Evolutionary conservation across 202 grass and related monocot genomes (phyloP).

Genomic region (Zoysia matrella): DNA sequence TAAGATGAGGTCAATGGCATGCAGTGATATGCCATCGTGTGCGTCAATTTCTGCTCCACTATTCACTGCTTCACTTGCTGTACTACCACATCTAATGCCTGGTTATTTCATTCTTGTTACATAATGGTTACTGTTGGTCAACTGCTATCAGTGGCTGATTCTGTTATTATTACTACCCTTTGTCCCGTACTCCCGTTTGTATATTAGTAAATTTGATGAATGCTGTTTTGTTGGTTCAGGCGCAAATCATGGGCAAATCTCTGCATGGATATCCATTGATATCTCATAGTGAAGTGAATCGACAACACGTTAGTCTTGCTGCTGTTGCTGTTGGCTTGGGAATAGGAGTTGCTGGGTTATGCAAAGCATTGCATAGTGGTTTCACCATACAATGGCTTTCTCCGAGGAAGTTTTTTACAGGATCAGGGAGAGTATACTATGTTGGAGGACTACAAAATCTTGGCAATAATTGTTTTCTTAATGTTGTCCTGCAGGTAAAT

Average conservation of each 20-base stretch:
- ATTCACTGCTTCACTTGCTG: neutral
- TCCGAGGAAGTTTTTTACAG: slow-evolving; percentile 41
- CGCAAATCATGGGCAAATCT: slow-evolving; percentile 53
- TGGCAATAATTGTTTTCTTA: slow-evolving; percentile 98
- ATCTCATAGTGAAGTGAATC: slow-evolving; percentile 28
- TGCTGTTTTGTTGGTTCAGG: slow-evolving; percentile 37
- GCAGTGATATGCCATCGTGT: neutral
- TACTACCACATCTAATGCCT: neutral
- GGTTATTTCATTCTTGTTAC: neutral
- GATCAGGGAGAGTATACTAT: slow-evolving; percentile 51
- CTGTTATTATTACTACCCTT: neutral
- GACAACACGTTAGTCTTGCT: slow-evolving; percentile 49
- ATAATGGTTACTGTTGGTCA: neutral
- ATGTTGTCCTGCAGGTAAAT: slow-evolving; percentile 90
- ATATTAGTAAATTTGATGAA: slow-evolving; percentile 7
- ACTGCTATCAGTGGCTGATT: neutral
- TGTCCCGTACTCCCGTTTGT: neutral
- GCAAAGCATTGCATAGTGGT: slow-evolving; percentile 50
- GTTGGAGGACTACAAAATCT: slow-evolving; percentile 81
- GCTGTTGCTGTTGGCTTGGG: slow-evolving; percentile 61
- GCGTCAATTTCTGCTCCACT: neutral
- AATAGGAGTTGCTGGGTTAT: slow-evolving; percentile 69
- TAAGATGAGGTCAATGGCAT: neutral
- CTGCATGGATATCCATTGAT: slow-evolving; percentile 55
- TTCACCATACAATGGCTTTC: slow-evolving; percentile 41